Evolutionary conservation across 129 eudicot genomes (phyloP), one percentile per base, ranked within the genome.

Genomic region (Solidago caesia): DNA sequence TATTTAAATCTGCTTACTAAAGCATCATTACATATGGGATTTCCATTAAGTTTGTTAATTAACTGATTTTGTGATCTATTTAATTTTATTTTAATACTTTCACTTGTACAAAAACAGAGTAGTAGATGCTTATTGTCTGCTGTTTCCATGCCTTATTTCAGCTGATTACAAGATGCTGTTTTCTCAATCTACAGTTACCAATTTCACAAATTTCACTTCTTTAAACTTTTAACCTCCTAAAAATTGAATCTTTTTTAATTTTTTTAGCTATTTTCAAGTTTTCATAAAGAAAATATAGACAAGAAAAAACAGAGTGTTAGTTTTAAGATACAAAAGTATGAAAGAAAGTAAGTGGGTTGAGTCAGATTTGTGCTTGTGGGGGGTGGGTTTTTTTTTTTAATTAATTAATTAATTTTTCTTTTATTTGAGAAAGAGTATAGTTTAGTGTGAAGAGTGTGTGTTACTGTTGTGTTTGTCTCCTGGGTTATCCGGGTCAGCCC

Each of bases 51-150:
- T 77, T 61, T 49, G 76, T 70, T 77, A 70, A 77, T 16, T 73
- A 79, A 79, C 83, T 79, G 75, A 73, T 73, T 79, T 73, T 74
- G 64, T 65, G 78, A 46, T 65, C 69, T 53, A 15, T 29, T 26
- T 74, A 70, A 63, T n/a, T 76, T 81, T 76, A 72, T 80, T 77
- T 73, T 27, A 70, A 75, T 74, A 44, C 64, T 74, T 68, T 57
- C 42, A 57, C 79, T 65, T 71, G 77, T 70, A 74, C 73, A 39
- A 70, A 65, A 70, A 73, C 71, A 79, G 83, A 73, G 67, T 53
- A 79, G 77, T 47, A 87, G 95, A 92, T 92, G 96, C 98, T 92
- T 81, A 21, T 75, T 92, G 96, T 89, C 98, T 88, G 84, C 98
- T 71, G 80, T 81, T 88, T 84, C 88, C 82, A 85, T 84, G 88